Evolutionary conservation across 1,284 basidiomycete genomes (phyloP).

Genomic region (Marasmius sp.): DNA sequence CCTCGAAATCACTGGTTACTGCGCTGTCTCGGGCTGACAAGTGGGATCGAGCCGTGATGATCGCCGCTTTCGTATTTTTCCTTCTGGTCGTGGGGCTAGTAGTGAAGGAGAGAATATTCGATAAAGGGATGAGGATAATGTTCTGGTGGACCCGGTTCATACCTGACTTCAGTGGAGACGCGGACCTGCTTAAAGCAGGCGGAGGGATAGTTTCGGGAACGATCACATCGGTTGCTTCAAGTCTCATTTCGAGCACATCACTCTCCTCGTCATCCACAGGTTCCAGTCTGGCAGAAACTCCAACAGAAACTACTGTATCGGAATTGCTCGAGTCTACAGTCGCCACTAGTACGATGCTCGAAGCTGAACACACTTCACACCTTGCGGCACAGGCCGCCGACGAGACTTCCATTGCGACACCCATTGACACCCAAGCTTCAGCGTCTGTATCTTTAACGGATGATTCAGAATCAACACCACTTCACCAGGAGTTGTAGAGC

Average conservation of each 20-base stretch:
- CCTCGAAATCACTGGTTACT: slow-evolving; percentile 82
- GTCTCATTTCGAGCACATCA: neutral
- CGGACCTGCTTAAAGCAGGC: slow-evolving; percentile 27
- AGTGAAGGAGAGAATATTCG: slow-evolving; percentile 82
- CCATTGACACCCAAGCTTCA: no score
- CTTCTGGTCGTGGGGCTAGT: slow-evolving; percentile 82
- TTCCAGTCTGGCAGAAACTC: no score
- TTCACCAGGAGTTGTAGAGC: no score
- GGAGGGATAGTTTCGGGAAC: neutral
- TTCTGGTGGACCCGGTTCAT: slow-evolving; percentile 81
- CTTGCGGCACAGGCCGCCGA: no score
- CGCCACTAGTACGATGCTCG: no score
- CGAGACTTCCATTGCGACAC: no score
- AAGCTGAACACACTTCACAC: no score
- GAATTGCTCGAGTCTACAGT: no score
- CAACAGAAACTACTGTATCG: no score
- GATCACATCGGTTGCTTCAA: neutral
- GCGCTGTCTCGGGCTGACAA: slow-evolving; percentile 87
- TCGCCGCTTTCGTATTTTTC: slow-evolving; percentile 80
- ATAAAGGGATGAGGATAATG: slow-evolving; percentile 66
- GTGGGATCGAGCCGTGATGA: slow-evolving; percentile 85
- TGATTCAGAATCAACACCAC: no score
- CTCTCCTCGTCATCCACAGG: no score
- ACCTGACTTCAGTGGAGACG: slow-evolving; percentile 41
- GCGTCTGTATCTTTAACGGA: no score